Conservation (phyloP, 805 yeast genomes). For the Monosporozyma aerobia region DNA sequence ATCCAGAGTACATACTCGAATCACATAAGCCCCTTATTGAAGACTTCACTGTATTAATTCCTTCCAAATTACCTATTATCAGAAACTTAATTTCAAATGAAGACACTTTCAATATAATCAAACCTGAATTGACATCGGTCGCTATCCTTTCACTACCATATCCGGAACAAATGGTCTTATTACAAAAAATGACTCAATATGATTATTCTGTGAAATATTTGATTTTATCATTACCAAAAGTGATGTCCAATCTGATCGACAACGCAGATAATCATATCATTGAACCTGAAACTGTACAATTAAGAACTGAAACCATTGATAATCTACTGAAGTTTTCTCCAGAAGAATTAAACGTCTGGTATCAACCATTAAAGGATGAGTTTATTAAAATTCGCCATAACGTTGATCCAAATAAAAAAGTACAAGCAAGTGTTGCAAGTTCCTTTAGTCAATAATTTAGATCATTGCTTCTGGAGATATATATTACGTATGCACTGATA, state of each 20-base stretch:
- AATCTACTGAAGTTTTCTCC: slow-evolving; percentile 15
- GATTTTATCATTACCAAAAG: slow-evolving; percentile 15
- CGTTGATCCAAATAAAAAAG: background rate
- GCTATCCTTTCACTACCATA: slow-evolving; percentile 22
- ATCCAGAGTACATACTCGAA: slow-evolving; percentile 20
- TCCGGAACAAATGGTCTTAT: slow-evolving; percentile 25
- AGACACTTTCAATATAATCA: slow-evolving; percentile 15
- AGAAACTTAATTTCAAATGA: slow-evolving; percentile 18
- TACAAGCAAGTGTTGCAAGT: slow-evolving; percentile 10
- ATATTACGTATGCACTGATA: background rate
- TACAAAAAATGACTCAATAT: slow-evolving; percentile 19
- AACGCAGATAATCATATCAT: slow-evolving; percentile 11
- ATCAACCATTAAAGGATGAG: slow-evolving; percentile 16
- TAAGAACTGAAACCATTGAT: slow-evolving; percentile 17
- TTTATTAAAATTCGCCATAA: slow-evolving; percentile 3
- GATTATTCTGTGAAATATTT: slow-evolving; percentile 13
- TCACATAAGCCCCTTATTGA: slow-evolving; percentile 9
- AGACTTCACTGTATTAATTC: slow-evolving; percentile 9
- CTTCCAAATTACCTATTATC: slow-evolving; percentile 16
- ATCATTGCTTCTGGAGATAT: background rate
- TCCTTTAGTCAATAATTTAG: slow-evolving; percentile 1
- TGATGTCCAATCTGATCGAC: slow-evolving; percentile 20
- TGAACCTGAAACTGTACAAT: slow-evolving; percentile 20
- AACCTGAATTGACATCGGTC: slow-evolving; percentile 12
- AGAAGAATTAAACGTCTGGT: slow-evolving; percentile 18